Percentiles rank a stretch among this genome's conserved stretches.
Evolutionary conservation across 495 filamentous ascomycete species (phyloP).

Genomic region (Penicillium atrosanguineum): DNA sequence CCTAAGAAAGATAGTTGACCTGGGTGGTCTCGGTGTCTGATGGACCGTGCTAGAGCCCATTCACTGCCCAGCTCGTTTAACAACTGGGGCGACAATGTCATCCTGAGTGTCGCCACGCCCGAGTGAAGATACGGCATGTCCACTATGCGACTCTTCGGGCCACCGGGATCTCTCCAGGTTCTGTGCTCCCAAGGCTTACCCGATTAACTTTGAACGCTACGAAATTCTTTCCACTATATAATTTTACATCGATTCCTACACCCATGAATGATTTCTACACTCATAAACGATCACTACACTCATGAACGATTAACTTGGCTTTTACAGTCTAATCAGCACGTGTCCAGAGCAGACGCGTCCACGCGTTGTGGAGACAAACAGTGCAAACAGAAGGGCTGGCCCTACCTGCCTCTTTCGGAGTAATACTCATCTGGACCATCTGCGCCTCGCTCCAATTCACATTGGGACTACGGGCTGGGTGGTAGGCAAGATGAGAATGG

Average conservation of each 20-base stretch:
- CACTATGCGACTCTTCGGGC: neutral
- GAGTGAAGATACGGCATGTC: neutral
- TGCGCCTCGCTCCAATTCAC: neutral
- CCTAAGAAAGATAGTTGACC: neutral
- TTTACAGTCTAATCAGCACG: conserved; percentile 9
- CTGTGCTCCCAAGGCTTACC: neutral
- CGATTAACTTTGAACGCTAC: neutral
- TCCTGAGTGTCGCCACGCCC: neutral
- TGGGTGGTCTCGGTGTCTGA: neutral
- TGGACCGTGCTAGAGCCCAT: neutral
- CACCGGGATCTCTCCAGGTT: neutral
- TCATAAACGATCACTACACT: neutral
- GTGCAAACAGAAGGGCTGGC: neutral
- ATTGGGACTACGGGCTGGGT: neutral
- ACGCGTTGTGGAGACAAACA: conserved; percentile 1
- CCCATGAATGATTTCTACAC: too few relatives aligned
- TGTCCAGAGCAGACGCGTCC: conserved; percentile 6
- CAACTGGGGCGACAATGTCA: neutral
- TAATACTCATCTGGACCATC: conserved; percentile 1
- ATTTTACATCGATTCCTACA: neutral
- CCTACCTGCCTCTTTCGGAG: neutral
- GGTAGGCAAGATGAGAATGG: neutral
- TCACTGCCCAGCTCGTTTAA: neutral
- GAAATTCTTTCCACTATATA: neutral
- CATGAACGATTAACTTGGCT: neutral